phyloP scores from a whole-genome alignment of 257 asterid genomes.

The Mitragyna speciosa region DNA sequence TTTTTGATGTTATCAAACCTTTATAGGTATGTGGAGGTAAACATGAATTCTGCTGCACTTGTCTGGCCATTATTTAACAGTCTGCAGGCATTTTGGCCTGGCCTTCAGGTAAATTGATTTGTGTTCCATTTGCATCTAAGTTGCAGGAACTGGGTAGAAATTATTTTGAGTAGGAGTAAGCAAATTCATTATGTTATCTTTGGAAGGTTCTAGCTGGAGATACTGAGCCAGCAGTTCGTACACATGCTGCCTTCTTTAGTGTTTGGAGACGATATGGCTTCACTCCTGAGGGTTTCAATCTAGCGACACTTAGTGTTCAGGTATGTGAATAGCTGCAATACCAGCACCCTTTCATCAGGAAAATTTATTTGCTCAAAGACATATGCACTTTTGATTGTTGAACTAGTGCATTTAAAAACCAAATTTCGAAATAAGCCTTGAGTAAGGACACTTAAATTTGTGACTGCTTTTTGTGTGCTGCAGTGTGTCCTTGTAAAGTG shows the following conservation, averaged over 20 bases:
- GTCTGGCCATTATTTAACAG: slow-evolving; percentile 99
- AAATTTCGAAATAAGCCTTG: background rate
- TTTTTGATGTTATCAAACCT: background rate
- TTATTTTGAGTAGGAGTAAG: slow-evolving; percentile 18
- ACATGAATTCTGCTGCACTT: slow-evolving; percentile 96
- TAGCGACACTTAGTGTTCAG: slow-evolving; percentile 88
- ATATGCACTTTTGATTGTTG: background rate
- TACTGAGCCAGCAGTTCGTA: slow-evolving; percentile 88
- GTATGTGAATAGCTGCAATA: slow-evolving; percentile 36
- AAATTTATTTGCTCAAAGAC: slow-evolving; percentile 4
- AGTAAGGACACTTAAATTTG: background rate
- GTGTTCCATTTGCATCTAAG: background rate
- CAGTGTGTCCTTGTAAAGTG: background rate
- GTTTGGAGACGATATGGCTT: slow-evolving; percentile 96
- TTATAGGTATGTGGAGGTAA: slow-evolving; percentile 95
- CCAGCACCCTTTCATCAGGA: slow-evolving; percentile 3
- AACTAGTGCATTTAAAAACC: background rate
- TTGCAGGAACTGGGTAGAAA: background rate
- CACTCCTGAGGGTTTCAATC: slow-evolving; percentile 98
- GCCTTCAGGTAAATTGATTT: slow-evolving; percentile 75
- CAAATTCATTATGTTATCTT: slow-evolving; percentile 29
- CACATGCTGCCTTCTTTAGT: slow-evolving; percentile 92
- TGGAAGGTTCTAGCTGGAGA: slow-evolving; percentile 98
- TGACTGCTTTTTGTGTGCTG: background rate
- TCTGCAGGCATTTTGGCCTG: slow-evolving; percentile 99